These are phyloP conservation scores for Boletus subcaerulescens DNA, from an alignment of 768 basidiomycete species.

Conservation along the genomic window DNA sequence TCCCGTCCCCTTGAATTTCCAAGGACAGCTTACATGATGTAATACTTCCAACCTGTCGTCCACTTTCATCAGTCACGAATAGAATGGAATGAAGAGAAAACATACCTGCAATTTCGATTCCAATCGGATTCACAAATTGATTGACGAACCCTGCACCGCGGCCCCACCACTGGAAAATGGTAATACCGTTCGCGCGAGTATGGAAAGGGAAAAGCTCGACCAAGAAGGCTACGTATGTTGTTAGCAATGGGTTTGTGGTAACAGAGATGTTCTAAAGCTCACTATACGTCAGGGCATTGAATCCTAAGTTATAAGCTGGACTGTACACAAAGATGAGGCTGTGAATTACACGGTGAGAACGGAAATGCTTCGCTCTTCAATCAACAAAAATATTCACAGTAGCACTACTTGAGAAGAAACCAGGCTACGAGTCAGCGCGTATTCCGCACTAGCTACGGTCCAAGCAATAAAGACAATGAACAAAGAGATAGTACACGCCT, in stretches of 20 bases:
- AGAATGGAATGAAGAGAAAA: background rate
- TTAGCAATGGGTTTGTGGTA: background rate
- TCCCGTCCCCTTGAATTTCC: background rate
- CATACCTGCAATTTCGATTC: constrained; percentile 8
- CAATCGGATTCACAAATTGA: constrained; percentile 19
- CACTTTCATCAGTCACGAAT: background rate
- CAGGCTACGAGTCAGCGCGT: constrained; percentile 3
- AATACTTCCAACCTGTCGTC: background rate
- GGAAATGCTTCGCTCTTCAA: background rate
- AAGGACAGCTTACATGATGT: background rate
- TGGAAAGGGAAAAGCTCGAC: constrained; percentile 70
- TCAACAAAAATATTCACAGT: background rate
- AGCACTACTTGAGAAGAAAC: constrained; percentile 7
- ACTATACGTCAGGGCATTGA: constrained; percentile 3
- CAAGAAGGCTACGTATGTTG: constrained; percentile 44
- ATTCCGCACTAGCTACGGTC: constrained; percentile 16
- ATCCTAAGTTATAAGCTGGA: background rate
- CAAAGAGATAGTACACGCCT: constrained; percentile 13
- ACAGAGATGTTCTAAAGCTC: background rate
- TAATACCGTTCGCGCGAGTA: constrained; percentile 56
- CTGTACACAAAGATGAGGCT: constrained; percentile 11
- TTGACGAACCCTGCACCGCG: constrained; percentile 32
- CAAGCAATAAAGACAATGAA: constrained; percentile 13
- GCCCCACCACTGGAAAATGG: constrained; percentile 58
- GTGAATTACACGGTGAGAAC: background rate